Evolutionary conservation across 1,284 basidiomycete species (phyloP).

Genomic region (Entoloma clypeatum): DNA sequence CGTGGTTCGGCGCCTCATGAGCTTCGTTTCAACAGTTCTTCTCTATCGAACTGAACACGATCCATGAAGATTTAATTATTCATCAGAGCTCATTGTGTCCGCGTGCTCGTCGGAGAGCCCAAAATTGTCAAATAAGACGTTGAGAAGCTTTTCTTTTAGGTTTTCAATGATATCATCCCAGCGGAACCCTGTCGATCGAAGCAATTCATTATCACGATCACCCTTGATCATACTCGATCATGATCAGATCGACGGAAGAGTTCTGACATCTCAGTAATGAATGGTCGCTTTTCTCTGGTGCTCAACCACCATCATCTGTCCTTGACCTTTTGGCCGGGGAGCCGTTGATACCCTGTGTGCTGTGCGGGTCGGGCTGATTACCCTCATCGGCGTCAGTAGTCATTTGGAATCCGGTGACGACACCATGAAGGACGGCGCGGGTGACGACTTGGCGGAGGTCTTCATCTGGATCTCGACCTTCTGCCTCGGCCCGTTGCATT

Average conservation of each 20-base stretch:
- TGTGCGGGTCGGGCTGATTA: constrained; percentile 4
- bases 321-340: constrained; percentile 29
- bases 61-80: too few relatives aligned
- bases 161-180: too few relatives aligned
- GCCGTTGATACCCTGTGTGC: constrained; percentile 7
- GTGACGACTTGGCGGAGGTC: constrained; percentile 57
- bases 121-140: too few relatives aligned
- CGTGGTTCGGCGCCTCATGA: too few relatives aligned
- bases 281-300: constrained; percentile 10
- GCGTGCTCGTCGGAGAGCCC: too few relatives aligned
- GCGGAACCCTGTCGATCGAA: too few relatives aligned
- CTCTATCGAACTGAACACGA: too few relatives aligned
- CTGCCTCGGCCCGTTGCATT: constrained; percentile 59
- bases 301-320: constrained; percentile 24
- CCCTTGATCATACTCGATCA: constrained; percentile 23
- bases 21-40: too few relatives aligned
- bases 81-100: too few relatives aligned
- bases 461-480: constrained; percentile 60
- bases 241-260: constrained; percentile 27
- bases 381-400: constrained; percentile 14
- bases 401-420: constrained; percentile 57
- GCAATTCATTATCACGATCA: constrained; percentile 32
- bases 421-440: constrained; percentile 56
- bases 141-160: too few relatives aligned
- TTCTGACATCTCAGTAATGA: background rate